These are phyloP conservation scores for peach (Prunus persica) DNA, from an alignment of 306 rosid species.

Conservation along the genomic window Prunus_persica_NCBIv2 NC_034010.1:24043001-24043500, in stretches of 20 bases:
- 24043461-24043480: slow-evolving; percentile 46
- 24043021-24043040: slow-evolving; percentile 4
- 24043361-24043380: slow-evolving; percentile 24
- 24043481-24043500: slow-evolving; percentile 59
- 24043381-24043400: neutral
- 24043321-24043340: slow-evolving; percentile 51
- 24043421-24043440: slow-evolving; percentile 14
- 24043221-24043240: slow-evolving; percentile 34
- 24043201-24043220: slow-evolving; percentile 1
- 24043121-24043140: slow-evolving; percentile 73
- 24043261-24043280: slow-evolving; percentile 67
- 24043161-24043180: neutral
- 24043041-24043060: slow-evolving; percentile 1
- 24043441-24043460: slow-evolving; percentile 70
- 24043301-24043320: slow-evolving; percentile 51
- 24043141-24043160: slow-evolving; percentile 28
- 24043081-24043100: slow-evolving; percentile 22
- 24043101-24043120: slow-evolving; percentile 61
- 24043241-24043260: slow-evolving; percentile 63
- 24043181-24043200: neutral
- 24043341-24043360: slow-evolving; percentile 47
- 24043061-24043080: slow-evolving; percentile 8
- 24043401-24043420: slow-evolving; percentile 1
- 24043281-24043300: slow-evolving; percentile 60
- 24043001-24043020: slow-evolving; percentile 47